Evolutionary conservation across 2,329 filamentous ascomycete species (phyloP).

Genomic region (Colletotrichum musicola): DNA sequence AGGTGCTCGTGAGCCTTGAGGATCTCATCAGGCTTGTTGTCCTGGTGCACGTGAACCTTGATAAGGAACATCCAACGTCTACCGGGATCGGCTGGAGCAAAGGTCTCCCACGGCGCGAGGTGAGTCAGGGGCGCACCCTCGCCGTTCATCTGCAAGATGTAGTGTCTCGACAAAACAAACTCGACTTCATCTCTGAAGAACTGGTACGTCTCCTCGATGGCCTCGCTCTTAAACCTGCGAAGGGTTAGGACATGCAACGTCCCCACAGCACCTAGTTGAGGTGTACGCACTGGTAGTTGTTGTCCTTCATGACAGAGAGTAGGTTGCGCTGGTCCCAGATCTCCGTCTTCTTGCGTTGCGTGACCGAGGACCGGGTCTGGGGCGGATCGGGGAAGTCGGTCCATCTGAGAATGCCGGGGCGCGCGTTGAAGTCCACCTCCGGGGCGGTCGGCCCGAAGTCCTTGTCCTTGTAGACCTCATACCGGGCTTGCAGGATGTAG

Average conservation of each 20-base stretch:
- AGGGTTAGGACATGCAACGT: conserved; percentile 1
- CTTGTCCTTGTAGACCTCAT: conserved; percentile 62
- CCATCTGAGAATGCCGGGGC: conserved; percentile 66
- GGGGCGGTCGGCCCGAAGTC: conserved; percentile 57
- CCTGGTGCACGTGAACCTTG: conserved; percentile 66
- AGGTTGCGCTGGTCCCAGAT: conserved; percentile 66
- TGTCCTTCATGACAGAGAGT: conserved; percentile 62
- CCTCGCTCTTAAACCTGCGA: conserved; percentile 64
- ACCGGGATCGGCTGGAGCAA: conserved; percentile 62
- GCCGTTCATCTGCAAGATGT: conserved; percentile 53
- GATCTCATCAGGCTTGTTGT: conserved; percentile 69
- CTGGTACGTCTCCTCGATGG: conserved; percentile 65
- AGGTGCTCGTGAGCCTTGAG: conserved; percentile 67
- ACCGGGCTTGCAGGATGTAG: conserved; percentile 67
- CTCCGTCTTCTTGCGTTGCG: conserved; percentile 68
- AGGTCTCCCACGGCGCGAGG: conserved; percentile 61
- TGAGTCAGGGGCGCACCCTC: conserved; percentile 49
- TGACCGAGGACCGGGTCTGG: conserved; percentile 58
- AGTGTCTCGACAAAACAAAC: conserved; percentile 64
- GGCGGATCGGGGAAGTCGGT: conserved; percentile 71
- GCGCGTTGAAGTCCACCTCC: conserved; percentile 55
- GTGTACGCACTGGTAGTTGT: conserved; percentile 60
- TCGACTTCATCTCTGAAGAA: conserved; percentile 68
- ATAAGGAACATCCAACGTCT: conserved; percentile 68
- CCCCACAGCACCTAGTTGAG: too few species aligned